Evolutionary conservation across 2,329 filamentous ascomycete species (phyloP).

Genomic region (Dichotomopilus funicola): DNA sequence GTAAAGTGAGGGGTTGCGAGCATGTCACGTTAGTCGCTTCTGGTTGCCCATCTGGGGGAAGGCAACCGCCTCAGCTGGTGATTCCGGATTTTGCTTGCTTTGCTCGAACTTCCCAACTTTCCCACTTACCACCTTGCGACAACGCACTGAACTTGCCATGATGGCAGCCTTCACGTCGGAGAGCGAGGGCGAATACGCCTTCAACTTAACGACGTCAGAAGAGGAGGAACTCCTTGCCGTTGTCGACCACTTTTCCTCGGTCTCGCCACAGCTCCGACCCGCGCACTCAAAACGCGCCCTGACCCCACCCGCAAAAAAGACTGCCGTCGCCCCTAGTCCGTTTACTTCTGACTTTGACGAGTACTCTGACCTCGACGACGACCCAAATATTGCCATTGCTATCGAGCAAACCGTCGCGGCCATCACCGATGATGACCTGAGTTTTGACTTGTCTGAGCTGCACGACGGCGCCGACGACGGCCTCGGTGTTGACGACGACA

Average conservation of each 20-base stretch:
- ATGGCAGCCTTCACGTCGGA: constrained; percentile 18
- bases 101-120: not conserved
- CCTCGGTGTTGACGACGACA: not conserved
- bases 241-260: constrained; percentile 15
- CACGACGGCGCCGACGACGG: not conserved
- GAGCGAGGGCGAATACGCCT: constrained; percentile 37
- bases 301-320: not conserved
- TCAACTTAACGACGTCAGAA: constrained; percentile 42
- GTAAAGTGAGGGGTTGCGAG: not conserved
- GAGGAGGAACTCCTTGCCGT: constrained; percentile 35
- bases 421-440: constrained; percentile 21
- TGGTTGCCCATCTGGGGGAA: no score
- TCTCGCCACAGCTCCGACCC: constrained; percentile 5
- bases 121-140: not conserved
- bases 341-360: no score
- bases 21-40: no score
- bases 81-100: not conserved
- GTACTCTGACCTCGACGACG: not conserved
- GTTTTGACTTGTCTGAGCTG: constrained; percentile 19
- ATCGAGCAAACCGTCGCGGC: constrained; percentile 13
- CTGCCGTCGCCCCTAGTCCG: not conserved
- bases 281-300: not conserved
- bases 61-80: not conserved
- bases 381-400: constrained; percentile 1
- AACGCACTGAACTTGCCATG: constrained; percentile 1